Base-by-base conservation (phyloP, 140 eudicot species). In the Cichorium intybus region DNA sequence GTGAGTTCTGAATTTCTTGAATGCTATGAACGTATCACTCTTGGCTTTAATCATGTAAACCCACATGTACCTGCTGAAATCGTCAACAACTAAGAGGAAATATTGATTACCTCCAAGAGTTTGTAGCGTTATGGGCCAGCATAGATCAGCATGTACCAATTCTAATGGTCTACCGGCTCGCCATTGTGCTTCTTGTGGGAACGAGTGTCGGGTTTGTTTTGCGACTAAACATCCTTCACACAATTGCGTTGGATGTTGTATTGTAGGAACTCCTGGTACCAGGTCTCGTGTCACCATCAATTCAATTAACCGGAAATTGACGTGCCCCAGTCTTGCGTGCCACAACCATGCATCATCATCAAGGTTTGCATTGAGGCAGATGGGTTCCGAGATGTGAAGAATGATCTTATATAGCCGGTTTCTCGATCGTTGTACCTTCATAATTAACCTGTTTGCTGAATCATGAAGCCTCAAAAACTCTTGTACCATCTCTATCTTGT, bases 191-290 rank as follows among this genome's bases (percentile, higher is more conserved):
- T 33, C 11, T 10, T 8, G 10, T 1, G 67, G 67, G 14, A 61
- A 61, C 10, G 67, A 11, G 0, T 1, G 0, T 23, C 53, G 31
- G 4, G 20, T 12, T 22, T 61, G 67, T n/a, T 61, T 61, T 14
- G 29, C 67, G 1, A 22, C 26, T 28, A 35, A 2, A 14, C 67
- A 61, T 21, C 53, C 67, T 2, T 61, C 67, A 61, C 67, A 61
- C 1, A 39, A 4, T 1, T 39, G 29, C 0, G 7, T 10, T 7
- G 18, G 21, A 4, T 20, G 53, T 3, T 37, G 4, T 0, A 61
- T 39, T 3, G 4, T 41, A 3, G 66, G 66, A 0, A 60, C 26
- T 2, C 49, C 66, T 0, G 0, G 2, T 14, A 31, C 49, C 50
- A 60, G 2, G 0, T 9, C 24, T 2, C 20, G 18, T n/a, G 2